Conservation (phyloP, 306 rosid species). For the Sechiopsis laciniata region DNA sequence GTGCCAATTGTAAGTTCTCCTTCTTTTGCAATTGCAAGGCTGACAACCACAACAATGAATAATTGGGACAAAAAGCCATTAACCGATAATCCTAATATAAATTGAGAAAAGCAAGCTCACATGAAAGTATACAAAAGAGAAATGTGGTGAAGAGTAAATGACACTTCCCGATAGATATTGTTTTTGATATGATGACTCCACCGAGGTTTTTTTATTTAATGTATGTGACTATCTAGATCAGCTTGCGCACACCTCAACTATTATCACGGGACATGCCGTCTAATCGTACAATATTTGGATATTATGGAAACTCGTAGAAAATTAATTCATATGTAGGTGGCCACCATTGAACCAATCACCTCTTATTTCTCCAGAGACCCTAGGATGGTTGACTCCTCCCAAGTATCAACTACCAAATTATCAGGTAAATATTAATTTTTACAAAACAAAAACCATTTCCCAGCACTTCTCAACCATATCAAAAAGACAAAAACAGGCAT, state of each 20-base stretch:
- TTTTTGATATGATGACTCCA: neutral
- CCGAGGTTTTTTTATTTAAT: too few relatives aligned
- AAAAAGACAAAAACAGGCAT: neutral
- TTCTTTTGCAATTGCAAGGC: slow-evolving; percentile 96
- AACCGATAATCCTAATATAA: slow-evolving; percentile 4
- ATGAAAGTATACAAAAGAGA: neutral
- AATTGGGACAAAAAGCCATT: slow-evolving; percentile 1
- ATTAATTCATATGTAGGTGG: too few relatives aligned
- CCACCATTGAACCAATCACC: too few relatives aligned
- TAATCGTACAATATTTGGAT: too few relatives aligned
- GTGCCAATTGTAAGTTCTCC: slow-evolving; percentile 98
- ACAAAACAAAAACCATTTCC: neutral
- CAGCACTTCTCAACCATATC: neutral
- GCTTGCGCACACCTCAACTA: too few relatives aligned
- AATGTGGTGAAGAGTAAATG: neutral
- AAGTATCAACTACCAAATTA: neutral
- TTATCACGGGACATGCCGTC: too few relatives aligned
- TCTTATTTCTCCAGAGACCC: too few relatives aligned
- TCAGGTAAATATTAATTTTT: neutral
- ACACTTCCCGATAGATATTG: neutral
- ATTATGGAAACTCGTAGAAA: too few relatives aligned
- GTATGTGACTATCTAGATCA: too few relatives aligned
- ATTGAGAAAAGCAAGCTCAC: slow-evolving; percentile 10
- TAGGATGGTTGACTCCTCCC: neutral
- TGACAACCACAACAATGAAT: slow-evolving; percentile 24